A percentile compares a stretch with the other conserved stretches of the same genome.
These are phyloP conservation scores for Carpediemonas membranifera DNA, from an alignment of 78 protist genomes.

Conservation along the genomic window DNA sequence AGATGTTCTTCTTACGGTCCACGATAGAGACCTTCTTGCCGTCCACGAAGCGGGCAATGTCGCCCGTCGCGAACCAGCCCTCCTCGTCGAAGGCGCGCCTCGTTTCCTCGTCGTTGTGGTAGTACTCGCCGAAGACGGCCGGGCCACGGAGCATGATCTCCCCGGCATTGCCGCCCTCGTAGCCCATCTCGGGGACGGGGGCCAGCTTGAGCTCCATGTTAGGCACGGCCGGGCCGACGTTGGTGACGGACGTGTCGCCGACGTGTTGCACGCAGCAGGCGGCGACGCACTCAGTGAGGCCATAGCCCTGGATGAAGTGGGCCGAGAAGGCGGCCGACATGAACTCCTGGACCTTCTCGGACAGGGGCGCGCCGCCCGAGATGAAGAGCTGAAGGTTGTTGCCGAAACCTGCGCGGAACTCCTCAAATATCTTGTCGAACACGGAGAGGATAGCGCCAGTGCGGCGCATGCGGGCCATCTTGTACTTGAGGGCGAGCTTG, in stretches of 20 bases:
- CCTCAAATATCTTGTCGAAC: no score
- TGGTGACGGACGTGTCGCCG: not conserved
- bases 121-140: not conserved
- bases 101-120: not conserved
- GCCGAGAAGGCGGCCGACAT: not conserved
- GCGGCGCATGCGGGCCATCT: no score
- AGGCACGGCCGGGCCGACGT: not conserved
- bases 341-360: not conserved
- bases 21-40: not conserved
- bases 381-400: not conserved
- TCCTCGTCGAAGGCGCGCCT: not conserved
- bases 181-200: not conserved
- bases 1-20: not conserved
- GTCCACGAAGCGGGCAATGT: not conserved
- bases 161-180: not conserved
- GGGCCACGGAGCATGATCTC: not conserved
- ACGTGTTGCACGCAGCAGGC: not conserved
- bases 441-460: no score
- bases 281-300: not conserved
- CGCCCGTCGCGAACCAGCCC: constrained; percentile 2
- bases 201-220: not conserved
- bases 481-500: no score
- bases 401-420: no score
- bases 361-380: not conserved
- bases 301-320: not conserved